Base-by-base conservation (phyloP, 108 stramenopile genomes). In the Nannochloropsis granulata region DNA sequence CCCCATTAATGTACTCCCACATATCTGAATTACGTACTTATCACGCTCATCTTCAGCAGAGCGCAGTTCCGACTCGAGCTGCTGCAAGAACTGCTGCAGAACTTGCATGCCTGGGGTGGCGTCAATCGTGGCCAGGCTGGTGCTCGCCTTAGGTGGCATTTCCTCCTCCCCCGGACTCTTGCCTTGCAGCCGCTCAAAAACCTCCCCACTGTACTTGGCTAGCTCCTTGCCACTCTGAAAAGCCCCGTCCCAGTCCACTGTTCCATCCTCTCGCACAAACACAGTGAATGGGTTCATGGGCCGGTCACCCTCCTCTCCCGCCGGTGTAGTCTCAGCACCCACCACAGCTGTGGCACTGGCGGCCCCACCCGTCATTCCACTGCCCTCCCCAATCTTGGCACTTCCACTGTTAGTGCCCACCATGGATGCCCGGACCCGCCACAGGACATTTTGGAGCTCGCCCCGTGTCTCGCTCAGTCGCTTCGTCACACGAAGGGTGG, bases 201-300 rank as follows among this genome's bases (percentile, higher is more conserved):
- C 94, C 24, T 95, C 93, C 43, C 87, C 90, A 26, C 94, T 93
- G 89, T 96, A 96, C 82, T 94, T 94, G 81, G 95, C 92, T 2
- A 96, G 95, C 79, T 94, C 95, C 24, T 93, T 89, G 82, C 96
- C 96, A 44, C 86, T 86, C 84, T 96, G 95, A 43, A 98, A 86
- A 0, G 97, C 96, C 14, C 97, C 96, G 85, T 98, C 96, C 97
- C 97, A 97, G 85, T 97, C 96, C 43, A 97, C 94, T 2, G 96
- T 96, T 7, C 97, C 97, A 88, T 98, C 97, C 13, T 98, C 96
- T 19, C 97, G 91, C 16, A 98, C 94, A 19, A 88, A 88, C 25
- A 88, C 84, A 8, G 34, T 43, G 23, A 82, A 82, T 19, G 25
- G 34, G n/a, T 25, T 25, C 44, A 25, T 24, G 23, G 24, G 24